Base-by-base conservation (phyloP, 2,329 filamentous ascomycete species). In the Aspergillus cejpii region DNA sequence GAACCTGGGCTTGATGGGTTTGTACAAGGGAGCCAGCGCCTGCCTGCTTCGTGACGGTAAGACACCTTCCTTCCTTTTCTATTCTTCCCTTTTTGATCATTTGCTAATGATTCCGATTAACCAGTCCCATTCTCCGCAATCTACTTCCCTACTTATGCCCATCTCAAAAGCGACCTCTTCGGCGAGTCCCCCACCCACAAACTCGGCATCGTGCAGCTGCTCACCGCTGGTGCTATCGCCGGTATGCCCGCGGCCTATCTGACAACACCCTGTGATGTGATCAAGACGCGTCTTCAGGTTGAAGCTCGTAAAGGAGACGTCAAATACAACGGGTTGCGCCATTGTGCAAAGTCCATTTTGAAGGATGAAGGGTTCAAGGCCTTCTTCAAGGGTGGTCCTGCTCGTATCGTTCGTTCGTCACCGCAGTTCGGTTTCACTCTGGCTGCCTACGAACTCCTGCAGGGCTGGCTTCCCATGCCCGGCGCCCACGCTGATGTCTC, bases 341-440 rank as follows among this genome's bases (percentile, higher is more conserved):
- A 98, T 70, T 87, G 84, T 43, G 92, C 92, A 28, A 71, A 71
- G 58, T 94, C 87, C 11, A 86, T 98, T 59, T 84, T 77, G 73
- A 81, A 83, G 66, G 87, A 97, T 66, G 92, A 98, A 70, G 92
- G 92, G 8, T 91, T 96, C 78, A 81, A 78, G 52, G 92, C 92
- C 20, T 98, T 98, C 77, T 98, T 97, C 83, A 97, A 97, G 76
- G 92, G 92, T 56, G 92, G 92, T 1, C 90, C 91, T 1, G 92
- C 92, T 6, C 87, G 92, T 74, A 94, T 98, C 61, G 71, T 97
- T 65, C 85, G 92, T 61, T 96, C 89, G 0, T 96, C 89, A 10
- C 92, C 92, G 12, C 92, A 98, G 65, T 98, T 98, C 66, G 92
- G 92, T 53, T 97, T 97, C 75, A 98, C 92, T 0, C 81, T 98